Evolutionary conservation across 192 early-diverging fungal species (phyloP), one percentile per base, ranked within the genome.

Genomic region (Coemansia sp.): DNA sequence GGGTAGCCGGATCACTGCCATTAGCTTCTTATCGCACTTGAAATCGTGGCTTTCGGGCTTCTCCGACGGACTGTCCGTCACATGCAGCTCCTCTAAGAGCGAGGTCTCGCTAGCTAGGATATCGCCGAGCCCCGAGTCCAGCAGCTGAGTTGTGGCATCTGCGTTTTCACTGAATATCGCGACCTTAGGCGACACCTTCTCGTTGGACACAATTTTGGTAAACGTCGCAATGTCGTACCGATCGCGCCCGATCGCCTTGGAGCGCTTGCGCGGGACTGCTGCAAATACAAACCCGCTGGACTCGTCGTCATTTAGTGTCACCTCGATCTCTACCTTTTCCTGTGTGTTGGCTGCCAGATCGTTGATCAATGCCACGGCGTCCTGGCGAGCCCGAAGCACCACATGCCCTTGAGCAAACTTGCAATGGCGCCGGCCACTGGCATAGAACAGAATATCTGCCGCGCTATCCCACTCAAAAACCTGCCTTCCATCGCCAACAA

Each of bases 361-460:
- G 66, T 76, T 85, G 63, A 82, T 51, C 42, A 64, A 66, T 16
- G 77, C 74, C 35, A 85, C 21, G 6, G 85, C 50, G 48, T 76
- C 77, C 66, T 86, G 83, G 20, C 78, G 70, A 37, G 66, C 64
- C 62, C 40, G 62, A 18, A 76, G 68, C 69, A 74, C 57, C 24
- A 94, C 56, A 48, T 77, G 87, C 26, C 91, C 90, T 62, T 92
- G 89, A 3, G 85, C 85, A 70, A 80, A 88, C 65, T 88, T 82
- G 79, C 89, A 87, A 70, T 86, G 64, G 16, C 85, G 72, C 7
- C 93, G 83, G 3, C 93, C 93, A 65, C 89, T 88, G 40, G 88
- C 88, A 59, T 92, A 93, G 38, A 94, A 84, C 20, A 93, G 67
- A 77, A 86, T 89, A 63, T 93, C 89, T 1, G 85, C 55, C 4